phyloP scores from a whole-genome alignment of 345 rosid genomes.

The Aethionema arabicum region DNA sequence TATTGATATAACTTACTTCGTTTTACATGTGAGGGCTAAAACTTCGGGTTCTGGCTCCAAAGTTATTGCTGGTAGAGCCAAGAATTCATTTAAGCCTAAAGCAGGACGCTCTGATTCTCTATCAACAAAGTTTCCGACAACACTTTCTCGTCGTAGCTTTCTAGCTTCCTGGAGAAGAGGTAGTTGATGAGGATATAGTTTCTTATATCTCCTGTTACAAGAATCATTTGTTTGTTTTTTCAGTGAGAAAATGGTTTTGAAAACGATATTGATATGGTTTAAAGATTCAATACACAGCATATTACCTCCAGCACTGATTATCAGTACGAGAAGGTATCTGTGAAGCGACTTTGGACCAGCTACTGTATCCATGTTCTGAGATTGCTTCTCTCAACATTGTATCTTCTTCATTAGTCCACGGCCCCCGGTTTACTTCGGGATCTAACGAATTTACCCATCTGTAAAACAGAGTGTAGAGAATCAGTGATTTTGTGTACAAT shows the following conservation, averaged over 20 bases:
- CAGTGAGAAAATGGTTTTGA: neutral
- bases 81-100: slow-evolving; percentile 54
- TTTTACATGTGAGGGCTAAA: slow-evolving; percentile 38
- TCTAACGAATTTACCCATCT: slow-evolving; percentile 85
- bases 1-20: slow-evolving; percentile 46
- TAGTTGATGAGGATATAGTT: slow-evolving; percentile 61
- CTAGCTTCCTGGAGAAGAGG: slow-evolving; percentile 59
- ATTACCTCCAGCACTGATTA: slow-evolving; percentile 73
- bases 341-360: slow-evolving; percentile 79
- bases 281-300: slow-evolving; percentile 19
- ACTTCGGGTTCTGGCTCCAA: slow-evolving; percentile 38
- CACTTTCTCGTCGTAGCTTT: slow-evolving; percentile 48
- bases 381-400: slow-evolving; percentile 58
- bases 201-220: slow-evolving; percentile 76
- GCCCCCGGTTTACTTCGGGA: slow-evolving; percentile 58
- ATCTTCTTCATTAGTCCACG: slow-evolving; percentile 86
- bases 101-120: slow-evolving; percentile 80
- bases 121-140: slow-evolving; percentile 82
- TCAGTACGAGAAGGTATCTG: slow-evolving; percentile 70
- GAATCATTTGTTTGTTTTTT: neutral
- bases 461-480: slow-evolving; percentile 10
- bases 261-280: neutral
- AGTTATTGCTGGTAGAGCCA: slow-evolving; percentile 38
- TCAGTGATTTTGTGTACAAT: neutral
- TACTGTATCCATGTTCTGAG: slow-evolving; percentile 52